Percentiles rank a stretch among this genome's conserved stretches.
phyloP scores from a whole-genome alignment of 768 basidiomycete genomes.

The Agrocybe praecox region DNA sequence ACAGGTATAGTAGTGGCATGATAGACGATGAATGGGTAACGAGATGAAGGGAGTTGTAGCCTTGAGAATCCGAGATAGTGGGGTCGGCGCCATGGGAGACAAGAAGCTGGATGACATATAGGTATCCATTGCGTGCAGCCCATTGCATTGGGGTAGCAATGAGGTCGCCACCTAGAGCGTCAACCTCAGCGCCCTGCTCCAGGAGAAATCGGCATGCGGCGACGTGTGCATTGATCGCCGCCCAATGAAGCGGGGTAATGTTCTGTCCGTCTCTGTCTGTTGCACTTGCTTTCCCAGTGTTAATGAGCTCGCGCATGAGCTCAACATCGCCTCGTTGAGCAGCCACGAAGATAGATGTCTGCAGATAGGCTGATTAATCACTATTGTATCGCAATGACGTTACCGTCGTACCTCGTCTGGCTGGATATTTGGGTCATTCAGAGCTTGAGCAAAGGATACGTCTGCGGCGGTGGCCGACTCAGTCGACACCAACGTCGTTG shows the following conservation, averaged over 20 bases:
- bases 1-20: constrained; percentile 90
- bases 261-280: constrained; percentile 88
- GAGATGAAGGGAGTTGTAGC: constrained; percentile 94
- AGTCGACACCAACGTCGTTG: constrained; percentile 47
- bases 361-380: background rate
- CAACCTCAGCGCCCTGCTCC: constrained; percentile 93
- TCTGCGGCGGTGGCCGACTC: constrained; percentile 50
- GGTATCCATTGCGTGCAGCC: constrained; percentile 96
- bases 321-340: constrained; percentile 85
- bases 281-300: constrained; percentile 68
- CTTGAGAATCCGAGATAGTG: constrained; percentile 87
- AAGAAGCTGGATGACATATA: constrained; percentile 93
- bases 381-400: background rate
- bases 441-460: constrained; percentile 46
- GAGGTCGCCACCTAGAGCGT: constrained; percentile 92
- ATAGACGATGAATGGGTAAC: constrained; percentile 94
- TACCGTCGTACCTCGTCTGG: constrained; percentile 39
- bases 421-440: constrained; percentile 30
- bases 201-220: constrained; percentile 84
- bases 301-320: constrained; percentile 64
- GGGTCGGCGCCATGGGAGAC: constrained; percentile 92
- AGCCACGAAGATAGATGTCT: constrained; percentile 78
- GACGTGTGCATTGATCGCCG: constrained; percentile 96
- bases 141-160: constrained; percentile 96
- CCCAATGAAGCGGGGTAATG: constrained; percentile 97